Conservation (phyloP, 257 asterid species). For the Coffea canephora region DNA sequence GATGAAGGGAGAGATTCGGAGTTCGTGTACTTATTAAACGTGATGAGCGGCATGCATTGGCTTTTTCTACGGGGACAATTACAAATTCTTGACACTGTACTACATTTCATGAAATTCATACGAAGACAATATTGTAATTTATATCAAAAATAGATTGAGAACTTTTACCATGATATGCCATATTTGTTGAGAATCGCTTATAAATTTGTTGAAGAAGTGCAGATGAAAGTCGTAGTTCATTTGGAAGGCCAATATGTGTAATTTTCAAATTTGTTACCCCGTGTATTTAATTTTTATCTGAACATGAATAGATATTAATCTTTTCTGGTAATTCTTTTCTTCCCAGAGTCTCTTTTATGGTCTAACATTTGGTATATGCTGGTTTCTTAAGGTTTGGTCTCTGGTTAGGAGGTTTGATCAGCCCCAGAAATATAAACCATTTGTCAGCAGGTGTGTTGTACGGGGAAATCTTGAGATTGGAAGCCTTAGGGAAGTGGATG, state of each 20-base stretch:
- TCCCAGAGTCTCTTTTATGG: background rate
- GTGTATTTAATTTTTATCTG: background rate
- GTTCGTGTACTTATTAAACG: background rate
- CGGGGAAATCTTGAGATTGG: slow-evolving; percentile 70
- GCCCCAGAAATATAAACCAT: slow-evolving; percentile 82
- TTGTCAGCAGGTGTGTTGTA: slow-evolving; percentile 64
- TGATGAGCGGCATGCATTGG: background rate
- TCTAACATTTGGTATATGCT: slow-evolving; percentile 1
- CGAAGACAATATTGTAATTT: background rate
- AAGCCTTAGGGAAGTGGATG: slow-evolving; percentile 78
- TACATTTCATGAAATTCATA: background rate
- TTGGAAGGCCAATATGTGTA: background rate
- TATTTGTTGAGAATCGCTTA: background rate
- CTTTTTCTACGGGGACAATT: background rate
- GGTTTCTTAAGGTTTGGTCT: slow-evolving; percentile 65
- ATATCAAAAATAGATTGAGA: background rate
- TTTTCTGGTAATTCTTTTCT: background rate
- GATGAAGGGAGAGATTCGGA: background rate
- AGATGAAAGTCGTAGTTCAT: background rate
- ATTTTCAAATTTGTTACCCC: background rate
- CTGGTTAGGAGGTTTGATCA: slow-evolving; percentile 79
- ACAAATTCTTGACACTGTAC: background rate
- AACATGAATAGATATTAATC: background rate
- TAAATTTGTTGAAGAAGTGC: background rate
- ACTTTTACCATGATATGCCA: background rate